phyloP scores from a whole-genome alignment of 2,329 filamentous ascomycete genomes.

The Ophiostoma novo-ulmi region DNA sequence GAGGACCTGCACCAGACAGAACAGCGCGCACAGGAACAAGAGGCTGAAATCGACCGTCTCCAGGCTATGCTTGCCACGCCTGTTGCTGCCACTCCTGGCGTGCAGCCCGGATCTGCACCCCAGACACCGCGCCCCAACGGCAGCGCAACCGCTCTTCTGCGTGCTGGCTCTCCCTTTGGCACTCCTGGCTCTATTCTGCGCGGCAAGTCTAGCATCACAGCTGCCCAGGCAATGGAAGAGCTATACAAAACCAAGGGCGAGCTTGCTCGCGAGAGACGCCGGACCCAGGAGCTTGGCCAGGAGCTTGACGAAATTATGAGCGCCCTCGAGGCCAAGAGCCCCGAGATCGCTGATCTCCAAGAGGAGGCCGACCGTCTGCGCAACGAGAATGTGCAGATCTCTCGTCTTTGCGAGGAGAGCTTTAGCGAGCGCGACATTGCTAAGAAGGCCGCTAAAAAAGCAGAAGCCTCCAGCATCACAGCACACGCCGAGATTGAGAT shows the following conservation, averaged over 20 bases:
- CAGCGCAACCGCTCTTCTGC: conserved; percentile 38
- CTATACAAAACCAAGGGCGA: conserved; percentile 64
- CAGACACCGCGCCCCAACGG: conserved; percentile 60
- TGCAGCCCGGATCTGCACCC: conserved; percentile 45
- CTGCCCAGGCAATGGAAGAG: conserved; percentile 60
- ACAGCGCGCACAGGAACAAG: conserved; percentile 47
- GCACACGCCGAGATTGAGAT: conserved; percentile 68
- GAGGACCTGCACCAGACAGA: conserved; percentile 43
- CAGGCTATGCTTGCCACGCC: conserved; percentile 44
- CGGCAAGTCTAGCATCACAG: conserved; percentile 51
- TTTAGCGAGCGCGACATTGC: conserved; percentile 75
- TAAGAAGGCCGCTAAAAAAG: conserved; percentile 71
- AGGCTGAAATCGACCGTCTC: conserved; percentile 50
- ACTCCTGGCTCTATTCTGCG: conserved; percentile 54
- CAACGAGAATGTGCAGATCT: conserved; percentile 77
- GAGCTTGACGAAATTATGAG: conserved; percentile 82
- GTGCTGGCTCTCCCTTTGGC: conserved; percentile 56
- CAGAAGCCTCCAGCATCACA: conserved; percentile 63
- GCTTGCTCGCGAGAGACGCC: conserved; percentile 67
- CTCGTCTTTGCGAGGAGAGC: conserved; percentile 74
- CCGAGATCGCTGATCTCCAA: conserved; percentile 81
- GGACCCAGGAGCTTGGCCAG: conserved; percentile 66
- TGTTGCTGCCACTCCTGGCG: conserved; percentile 19
- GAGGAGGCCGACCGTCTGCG: conserved; percentile 76
- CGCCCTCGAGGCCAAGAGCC: conserved; percentile 77